Percentiles rank a stretch among this genome's conserved stretches.
Evolutionary conservation across 2,329 filamentous ascomycete species (phyloP).

Genomic region (Trichoderma guizhouense): DNA sequence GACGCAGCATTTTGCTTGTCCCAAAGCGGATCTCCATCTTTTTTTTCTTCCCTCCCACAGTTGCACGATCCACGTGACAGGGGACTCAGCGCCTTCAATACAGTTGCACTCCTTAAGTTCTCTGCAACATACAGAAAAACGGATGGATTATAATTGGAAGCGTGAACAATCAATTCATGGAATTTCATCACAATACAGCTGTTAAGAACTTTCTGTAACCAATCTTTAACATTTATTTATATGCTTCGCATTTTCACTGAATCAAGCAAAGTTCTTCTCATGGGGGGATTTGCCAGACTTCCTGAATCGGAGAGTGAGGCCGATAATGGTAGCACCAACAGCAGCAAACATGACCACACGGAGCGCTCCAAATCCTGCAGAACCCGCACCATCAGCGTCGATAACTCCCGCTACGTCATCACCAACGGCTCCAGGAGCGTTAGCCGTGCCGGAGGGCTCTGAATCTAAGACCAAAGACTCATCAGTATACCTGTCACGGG

Average conservation of each 20-base stretch:
- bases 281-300: conserved; percentile 34
- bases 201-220: not conserved
- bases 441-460: conserved; percentile 30
- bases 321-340: conserved; percentile 44
- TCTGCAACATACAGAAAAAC: not conserved
- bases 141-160: not conserved
- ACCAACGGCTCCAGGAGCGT: conserved; percentile 20
- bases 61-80: conserved; percentile 10
- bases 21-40: not conserved
- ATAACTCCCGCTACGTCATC: not conserved
- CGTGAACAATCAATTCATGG: not conserved
- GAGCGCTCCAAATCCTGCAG: conserved; percentile 39
- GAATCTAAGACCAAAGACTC: conserved; percentile 25
- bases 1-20: not conserved
- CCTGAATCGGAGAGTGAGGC: conserved; percentile 42
- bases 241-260: not conserved
- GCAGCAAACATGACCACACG: conserved; percentile 51
- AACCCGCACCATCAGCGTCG: not conserved
- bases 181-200: not conserved
- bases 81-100: not conserved
- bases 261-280: conserved; percentile 44
- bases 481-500: conserved; percentile 36
- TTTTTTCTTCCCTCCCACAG: not conserved
- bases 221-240: not conserved
- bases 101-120: not conserved